Conservation (phyloP, 2,329 filamentous ascomycete species). For the Aspergillus amoenus region DNA sequence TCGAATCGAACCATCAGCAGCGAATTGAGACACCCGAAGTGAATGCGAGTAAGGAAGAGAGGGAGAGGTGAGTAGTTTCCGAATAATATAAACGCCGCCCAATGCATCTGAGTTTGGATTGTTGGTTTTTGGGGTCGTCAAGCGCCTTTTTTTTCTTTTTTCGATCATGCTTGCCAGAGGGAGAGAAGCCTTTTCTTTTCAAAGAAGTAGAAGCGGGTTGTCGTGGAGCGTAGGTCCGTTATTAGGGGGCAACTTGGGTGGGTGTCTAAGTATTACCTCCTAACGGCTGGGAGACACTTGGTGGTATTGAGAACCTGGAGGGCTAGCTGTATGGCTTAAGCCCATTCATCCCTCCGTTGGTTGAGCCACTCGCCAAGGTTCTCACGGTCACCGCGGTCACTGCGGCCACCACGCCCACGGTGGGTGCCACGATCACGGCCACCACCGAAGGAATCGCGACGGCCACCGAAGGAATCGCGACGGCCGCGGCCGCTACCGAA, state of each 20-base stretch:
- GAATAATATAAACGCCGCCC: conserved; percentile 1
- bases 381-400: not conserved
- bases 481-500: not conserved
- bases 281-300: too few relatives aligned
- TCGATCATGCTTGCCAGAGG: not conserved
- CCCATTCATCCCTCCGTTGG: not conserved
- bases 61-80: not conserved
- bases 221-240: not conserved
- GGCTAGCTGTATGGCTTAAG: not conserved
- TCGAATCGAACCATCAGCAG: not conserved
- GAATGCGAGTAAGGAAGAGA: not conserved
- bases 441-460: not conserved
- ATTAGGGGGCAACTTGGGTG: not conserved
- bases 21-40: not conserved
- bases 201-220: not conserved
- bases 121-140: not conserved
- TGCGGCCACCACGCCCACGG: not conserved
- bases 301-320: not conserved
- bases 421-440: not conserved
- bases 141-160: not conserved
- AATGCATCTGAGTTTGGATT: not conserved
- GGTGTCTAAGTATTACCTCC: not conserved
- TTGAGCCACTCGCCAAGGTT: not conserved
- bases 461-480: not conserved
- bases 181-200: not conserved